phyloP scores from a whole-genome alignment of 2,329 filamentous ascomycete genomes.

The Penicillium polonicum region DNA sequence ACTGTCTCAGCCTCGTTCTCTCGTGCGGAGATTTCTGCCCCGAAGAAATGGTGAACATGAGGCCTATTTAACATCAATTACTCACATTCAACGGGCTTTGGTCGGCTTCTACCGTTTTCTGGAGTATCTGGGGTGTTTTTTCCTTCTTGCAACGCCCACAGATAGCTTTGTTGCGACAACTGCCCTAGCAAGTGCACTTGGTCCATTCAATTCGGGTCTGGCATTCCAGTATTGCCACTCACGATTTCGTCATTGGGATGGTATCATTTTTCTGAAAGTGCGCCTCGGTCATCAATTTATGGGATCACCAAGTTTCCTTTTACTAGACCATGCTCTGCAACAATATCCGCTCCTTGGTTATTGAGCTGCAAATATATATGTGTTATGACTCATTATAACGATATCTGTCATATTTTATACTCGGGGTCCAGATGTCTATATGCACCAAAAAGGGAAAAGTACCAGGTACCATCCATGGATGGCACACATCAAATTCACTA shows the following conservation, averaged over 20 bases:
- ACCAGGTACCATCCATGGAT: not conserved
- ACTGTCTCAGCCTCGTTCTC: conserved; percentile 51
- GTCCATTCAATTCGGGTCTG: not conserved
- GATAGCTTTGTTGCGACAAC: not conserved
- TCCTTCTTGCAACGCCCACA: not conserved
- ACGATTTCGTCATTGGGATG: not conserved
- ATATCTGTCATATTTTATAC: not conserved
- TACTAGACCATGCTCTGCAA: not conserved
- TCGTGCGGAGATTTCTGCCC: conserved; percentile 49
- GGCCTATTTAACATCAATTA: not conserved
- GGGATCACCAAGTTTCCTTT: not conserved
- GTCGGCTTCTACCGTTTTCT: not conserved
- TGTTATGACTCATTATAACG: not conserved
- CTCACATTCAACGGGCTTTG: not conserved
- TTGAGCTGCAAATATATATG: not conserved
- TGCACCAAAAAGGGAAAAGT: not conserved
- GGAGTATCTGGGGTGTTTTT: not conserved
- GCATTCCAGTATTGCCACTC: not conserved
- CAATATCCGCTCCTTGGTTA: not conserved
- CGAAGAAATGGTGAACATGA: conserved; percentile 44
- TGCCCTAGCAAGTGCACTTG: not conserved
- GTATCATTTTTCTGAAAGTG: not conserved
- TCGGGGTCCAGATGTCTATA: not conserved
- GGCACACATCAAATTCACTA: not conserved
- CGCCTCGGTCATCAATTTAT: not conserved